Percentiles rank a stretch among this genome's conserved stretches.
Evolutionary conservation across 306 rosid genomes (phyloP).

Genomic region (Corylus heterophylla): DNA sequence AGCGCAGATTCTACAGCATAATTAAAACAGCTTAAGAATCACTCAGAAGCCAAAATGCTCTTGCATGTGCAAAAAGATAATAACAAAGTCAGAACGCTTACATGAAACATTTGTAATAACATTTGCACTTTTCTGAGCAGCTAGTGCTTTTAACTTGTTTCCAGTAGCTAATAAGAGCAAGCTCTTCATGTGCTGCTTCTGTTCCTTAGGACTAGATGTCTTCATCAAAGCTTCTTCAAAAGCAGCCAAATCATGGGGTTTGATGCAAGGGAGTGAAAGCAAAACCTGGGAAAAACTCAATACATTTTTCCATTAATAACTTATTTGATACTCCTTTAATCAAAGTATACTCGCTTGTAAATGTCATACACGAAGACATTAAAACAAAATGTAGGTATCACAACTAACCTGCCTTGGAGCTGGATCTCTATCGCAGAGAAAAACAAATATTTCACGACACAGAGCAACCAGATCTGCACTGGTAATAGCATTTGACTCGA

Average conservation of each 20-base stretch:
- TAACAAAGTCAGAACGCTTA: slow-evolving; percentile 41
- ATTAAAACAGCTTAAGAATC: slow-evolving; percentile 4
- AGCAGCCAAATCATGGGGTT: slow-evolving; percentile 72
- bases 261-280: slow-evolving; percentile 78
- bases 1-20: slow-evolving; percentile 6
- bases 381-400: background rate
- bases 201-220: slow-evolving; percentile 92
- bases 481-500: slow-evolving; percentile 85
- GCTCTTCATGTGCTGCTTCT: slow-evolving; percentile 86
- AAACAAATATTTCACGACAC: slow-evolving; percentile 86
- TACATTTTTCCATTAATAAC: slow-evolving; percentile 14
- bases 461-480: slow-evolving; percentile 87
- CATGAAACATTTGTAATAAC: slow-evolving; percentile 88
- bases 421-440: slow-evolving; percentile 79
- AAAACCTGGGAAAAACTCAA: slow-evolving; percentile 47
- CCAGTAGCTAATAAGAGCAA: slow-evolving; percentile 81
- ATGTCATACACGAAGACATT: slow-evolving; percentile 10
- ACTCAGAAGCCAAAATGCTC: slow-evolving; percentile 2
- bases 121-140: slow-evolving; percentile 81
- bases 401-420: slow-evolving; percentile 90
- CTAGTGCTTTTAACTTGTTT: slow-evolving; percentile 88
- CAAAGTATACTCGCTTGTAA: background rate
- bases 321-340: slow-evolving; percentile 10
- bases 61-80: slow-evolving; percentile 3
- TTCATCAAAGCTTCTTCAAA: slow-evolving; percentile 88